phyloP scores from a whole-genome alignment of 768 basidiomycete genomes.

The Suillus alpinus region DNA sequence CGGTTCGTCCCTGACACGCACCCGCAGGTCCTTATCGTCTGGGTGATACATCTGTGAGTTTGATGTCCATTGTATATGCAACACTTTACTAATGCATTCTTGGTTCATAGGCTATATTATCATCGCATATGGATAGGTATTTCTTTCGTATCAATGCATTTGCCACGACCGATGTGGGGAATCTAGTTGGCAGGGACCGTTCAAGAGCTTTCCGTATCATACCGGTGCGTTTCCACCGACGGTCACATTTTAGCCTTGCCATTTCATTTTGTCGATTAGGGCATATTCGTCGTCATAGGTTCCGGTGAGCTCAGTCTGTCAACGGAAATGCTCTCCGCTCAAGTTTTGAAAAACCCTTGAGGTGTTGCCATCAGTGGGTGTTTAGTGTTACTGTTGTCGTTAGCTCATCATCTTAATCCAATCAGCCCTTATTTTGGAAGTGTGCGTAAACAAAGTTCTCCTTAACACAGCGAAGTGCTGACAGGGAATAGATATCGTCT shows the following conservation, averaged over 20 bases:
- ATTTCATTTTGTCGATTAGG: background rate
- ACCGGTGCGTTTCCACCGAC: background rate
- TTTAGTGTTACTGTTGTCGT: background rate
- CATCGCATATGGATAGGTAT: constrained; percentile 6
- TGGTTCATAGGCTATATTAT: background rate
- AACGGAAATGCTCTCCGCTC: background rate
- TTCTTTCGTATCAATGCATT: background rate
- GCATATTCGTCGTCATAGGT: background rate
- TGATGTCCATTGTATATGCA: background rate
- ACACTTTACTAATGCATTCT: background rate
- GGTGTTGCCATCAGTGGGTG: background rate
- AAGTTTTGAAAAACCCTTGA: background rate
- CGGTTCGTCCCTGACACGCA: background rate
- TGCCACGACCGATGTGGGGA: background rate
- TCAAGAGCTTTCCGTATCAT: background rate
- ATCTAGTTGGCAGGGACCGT: background rate
- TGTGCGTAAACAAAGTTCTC: background rate
- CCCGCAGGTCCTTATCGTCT: background rate
- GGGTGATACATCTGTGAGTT: background rate
- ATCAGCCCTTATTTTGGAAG: background rate
- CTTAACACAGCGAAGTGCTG: background rate
- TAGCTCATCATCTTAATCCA: background rate
- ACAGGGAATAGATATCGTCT: background rate
- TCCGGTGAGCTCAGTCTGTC: background rate
- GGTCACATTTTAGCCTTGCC: no score